Evolutionary conservation across 73 alveolate species (phyloP).

Genomic region (Paramecium sexaurelia): DNA sequence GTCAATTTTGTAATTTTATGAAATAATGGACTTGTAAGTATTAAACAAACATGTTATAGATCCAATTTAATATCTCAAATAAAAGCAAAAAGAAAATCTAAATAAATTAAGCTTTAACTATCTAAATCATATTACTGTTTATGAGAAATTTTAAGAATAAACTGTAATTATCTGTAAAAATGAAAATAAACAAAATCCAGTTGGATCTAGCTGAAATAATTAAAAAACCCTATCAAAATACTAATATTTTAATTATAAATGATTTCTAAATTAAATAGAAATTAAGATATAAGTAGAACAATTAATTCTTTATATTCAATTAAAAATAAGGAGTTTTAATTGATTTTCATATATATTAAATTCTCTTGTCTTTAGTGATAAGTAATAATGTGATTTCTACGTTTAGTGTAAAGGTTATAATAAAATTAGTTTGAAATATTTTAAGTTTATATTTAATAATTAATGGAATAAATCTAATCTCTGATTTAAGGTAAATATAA

Average conservation of each 20-base stretch:
- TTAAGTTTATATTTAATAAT: slow-evolving; percentile 6
- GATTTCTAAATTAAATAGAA: too few species aligned
- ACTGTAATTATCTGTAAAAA: too few species aligned
- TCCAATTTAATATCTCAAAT: background rate
- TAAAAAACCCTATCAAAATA: too few species aligned
- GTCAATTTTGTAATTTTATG: background rate
- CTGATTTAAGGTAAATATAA: background rate
- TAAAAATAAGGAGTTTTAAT: too few species aligned
- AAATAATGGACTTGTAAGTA: background rate
- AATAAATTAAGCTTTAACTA: background rate
- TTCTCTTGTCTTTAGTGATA: too few species aligned
- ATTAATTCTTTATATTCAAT: too few species aligned
- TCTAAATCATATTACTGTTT: background rate
- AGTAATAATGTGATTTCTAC: background rate
- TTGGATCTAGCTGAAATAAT: too few species aligned
- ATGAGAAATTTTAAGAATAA: too few species aligned
- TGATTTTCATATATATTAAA: too few species aligned
- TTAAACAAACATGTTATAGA: background rate
- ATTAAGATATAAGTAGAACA: too few species aligned
- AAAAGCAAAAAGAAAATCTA: background rate
- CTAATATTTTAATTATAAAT: too few species aligned
- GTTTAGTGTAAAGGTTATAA: background rate
- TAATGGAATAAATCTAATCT: background rate
- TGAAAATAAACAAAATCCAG: too few species aligned
- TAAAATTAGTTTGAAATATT: background rate